Evolutionary conservation across 176 grass and related monocot species (phyloP), one percentile per base, ranked within the genome.

Genomic region (Typha latifolia): DNA sequence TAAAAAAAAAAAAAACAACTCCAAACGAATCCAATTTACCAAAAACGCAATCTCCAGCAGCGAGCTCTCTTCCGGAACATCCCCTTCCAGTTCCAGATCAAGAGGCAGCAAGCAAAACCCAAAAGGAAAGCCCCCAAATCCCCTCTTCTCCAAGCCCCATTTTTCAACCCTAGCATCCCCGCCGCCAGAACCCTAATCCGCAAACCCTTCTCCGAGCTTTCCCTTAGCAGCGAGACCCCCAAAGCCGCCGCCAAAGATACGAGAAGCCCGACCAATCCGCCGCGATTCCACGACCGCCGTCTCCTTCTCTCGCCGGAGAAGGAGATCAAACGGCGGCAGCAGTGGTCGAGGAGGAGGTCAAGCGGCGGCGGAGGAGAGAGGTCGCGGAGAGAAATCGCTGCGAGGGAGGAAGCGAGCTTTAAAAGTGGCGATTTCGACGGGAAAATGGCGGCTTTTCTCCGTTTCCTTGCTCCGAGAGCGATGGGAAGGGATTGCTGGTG

Each of bases 51-150:
- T 32, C 69, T 81, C 49, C 73, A 59, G 69, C 78, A 31, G 62
- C 61, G 64, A 62, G 50, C 74, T 50, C 29, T 66, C 70, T 70
- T 78, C 49, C 24, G 12, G 34, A 77, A 18, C 47, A 29, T 50
- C 11, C 77, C 69, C 19, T 2, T 2, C 24, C n/a, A n/a, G n/a
- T 48, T 74, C 47, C 65, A 86, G 47, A 81, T 51, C 4, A 86
- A 62, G 20, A 65, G 29, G 61, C 78, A 86, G 20, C 81, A 66
- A 12, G 62, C 65, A 66, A 82, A 49, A 12, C 84, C 79, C 47
- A 86, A 66, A 20, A 86, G 51, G 1, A 86, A 72, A 21, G 84
- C 83, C 47, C 47, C 51, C 49, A 70, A 81, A 66, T 51, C 66
- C 78, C 20, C 18, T 12, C 4, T 51, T 72, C 51, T 29, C 34